Base-by-base conservation (phyloP, 2,329 filamentous ascomycete genomes). In the Zalaria sp. region DNA sequence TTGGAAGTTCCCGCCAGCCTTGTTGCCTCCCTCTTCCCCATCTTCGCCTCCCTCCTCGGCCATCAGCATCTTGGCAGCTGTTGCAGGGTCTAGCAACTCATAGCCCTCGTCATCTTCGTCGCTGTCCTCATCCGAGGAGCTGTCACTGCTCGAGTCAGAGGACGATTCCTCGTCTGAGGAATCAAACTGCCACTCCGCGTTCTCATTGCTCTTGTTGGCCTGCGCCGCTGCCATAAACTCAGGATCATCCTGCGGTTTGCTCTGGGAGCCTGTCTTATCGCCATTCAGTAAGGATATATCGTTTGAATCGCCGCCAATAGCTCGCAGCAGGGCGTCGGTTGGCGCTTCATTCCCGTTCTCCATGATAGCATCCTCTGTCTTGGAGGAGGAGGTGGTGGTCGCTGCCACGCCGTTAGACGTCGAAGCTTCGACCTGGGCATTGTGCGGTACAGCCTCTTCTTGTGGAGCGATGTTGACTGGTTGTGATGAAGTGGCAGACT, bases 21-120 rank as follows among this genome's bases (percentile, higher is more conserved):
- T 72, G 25, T 66, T 66, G 10, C 75, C 73, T 8, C 73, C 76
- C 50, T 87, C 86, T 41, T 88, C 83, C 42, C 91, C 87, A 1
- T 83, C 87, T 2, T 78, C 83, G 28, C 72, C 79, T 18, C 29
- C 29, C 48, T 89, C 87, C 35, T 76, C 82, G 47, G 81, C 74
- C 85, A 96, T 93, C 25, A 96, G 67, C 38, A 93, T 77, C 29
- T 81, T 79, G 1, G 84, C 86, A 43, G 84, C 81, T 57, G 93
- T 87, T 53, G 88, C 85, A 2, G 87, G 75, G 41, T 80, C 80
- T 1, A 95, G 68, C 35, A 88, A 70, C 41, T 83, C 75, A 52
- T 86, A 86, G 27, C 74, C 75, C 31, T 69, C 69, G 41, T 77
- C 78, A 41, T 74, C 55, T 25, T 50, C 52, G 38, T 54, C 72